A percentile compares a stretch with the other conserved stretches of the same genome.
phyloP scores from a whole-genome alignment of 2,329 filamentous ascomycete genomes.

The Aspergillus vadensis region DNA sequence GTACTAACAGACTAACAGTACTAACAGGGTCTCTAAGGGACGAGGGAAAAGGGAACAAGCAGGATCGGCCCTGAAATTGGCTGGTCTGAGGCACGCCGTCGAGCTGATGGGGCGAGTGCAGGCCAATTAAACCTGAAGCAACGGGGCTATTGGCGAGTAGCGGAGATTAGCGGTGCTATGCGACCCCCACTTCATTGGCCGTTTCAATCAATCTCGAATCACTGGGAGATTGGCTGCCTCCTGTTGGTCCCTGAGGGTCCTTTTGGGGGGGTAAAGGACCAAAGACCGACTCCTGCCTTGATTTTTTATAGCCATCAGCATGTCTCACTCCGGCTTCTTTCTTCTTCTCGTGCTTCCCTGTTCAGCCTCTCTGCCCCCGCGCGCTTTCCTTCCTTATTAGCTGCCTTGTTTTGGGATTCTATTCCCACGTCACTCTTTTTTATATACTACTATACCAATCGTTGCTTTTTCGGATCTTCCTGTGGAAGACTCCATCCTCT shows the following conservation, averaged over 20 bases:
- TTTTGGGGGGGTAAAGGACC: too few relatives aligned
- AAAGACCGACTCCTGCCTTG: background rate
- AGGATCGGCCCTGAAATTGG: background rate
- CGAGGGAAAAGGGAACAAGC: background rate
- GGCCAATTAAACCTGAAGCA: background rate
- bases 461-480: constrained; percentile 16
- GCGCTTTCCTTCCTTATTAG: constrained; percentile 21
- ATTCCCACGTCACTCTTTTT: constrained; percentile 27
- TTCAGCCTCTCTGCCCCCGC: constrained; percentile 6
- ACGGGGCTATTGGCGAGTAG: background rate
- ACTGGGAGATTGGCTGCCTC: background rate
- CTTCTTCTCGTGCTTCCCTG: constrained; percentile 5
- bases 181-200: background rate
- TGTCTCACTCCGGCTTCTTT: background rate
- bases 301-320: background rate
- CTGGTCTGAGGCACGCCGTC: background rate
- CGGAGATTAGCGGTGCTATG: background rate
- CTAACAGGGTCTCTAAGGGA: background rate
- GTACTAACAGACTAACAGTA: too few relatives aligned
- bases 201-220: background rate
- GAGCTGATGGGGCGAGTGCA: background rate
- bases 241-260: constrained; percentile 1
- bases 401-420: constrained; percentile 12
- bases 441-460: background rate
- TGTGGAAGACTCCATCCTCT: constrained; percentile 22